Evolutionary conservation across 345 rosid species (phyloP).

Genomic region (Streptanthus diversifolius): DNA sequence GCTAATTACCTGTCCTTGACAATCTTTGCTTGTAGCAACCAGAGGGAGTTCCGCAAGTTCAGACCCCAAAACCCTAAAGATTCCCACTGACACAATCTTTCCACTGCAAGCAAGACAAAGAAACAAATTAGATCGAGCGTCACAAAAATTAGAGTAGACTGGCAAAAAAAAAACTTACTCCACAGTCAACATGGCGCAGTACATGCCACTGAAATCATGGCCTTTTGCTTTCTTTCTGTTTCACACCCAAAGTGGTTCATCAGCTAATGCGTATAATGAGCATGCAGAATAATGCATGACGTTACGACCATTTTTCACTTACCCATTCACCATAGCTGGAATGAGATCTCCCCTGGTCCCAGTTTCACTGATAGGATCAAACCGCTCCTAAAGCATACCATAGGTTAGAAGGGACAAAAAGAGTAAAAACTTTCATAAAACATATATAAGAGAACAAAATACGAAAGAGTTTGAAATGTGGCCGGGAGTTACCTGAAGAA

Average conservation of each 20-base stretch:
- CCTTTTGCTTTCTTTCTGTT: slow-evolving; percentile 53
- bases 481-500: slow-evolving; percentile 65
- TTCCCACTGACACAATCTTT: slow-evolving; percentile 73
- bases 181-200: slow-evolving; percentile 69
- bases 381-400: slow-evolving; percentile 55
- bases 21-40: slow-evolving; percentile 69
- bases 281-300: neutral
- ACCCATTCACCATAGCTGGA: slow-evolving; percentile 86
- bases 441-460: neutral
- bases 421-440: slow-evolving; percentile 7
- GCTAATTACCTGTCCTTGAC: slow-evolving; percentile 64
- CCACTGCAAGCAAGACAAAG: slow-evolving; percentile 46
- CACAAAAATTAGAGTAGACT: neutral
- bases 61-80: slow-evolving; percentile 70
- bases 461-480: neutral
- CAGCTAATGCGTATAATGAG: neutral
- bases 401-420: slow-evolving; percentile 3
- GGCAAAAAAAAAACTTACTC: slow-evolving; percentile 52
- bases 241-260: slow-evolving; percentile 17
- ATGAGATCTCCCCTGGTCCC: slow-evolving; percentile 66
- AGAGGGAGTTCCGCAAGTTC: slow-evolving; percentile 93
- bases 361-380: slow-evolving; percentile 77
- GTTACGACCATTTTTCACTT: slow-evolving; percentile 26
- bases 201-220: slow-evolving; percentile 86
- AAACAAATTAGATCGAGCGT: neutral